Evolutionary conservation across 805 yeast species (phyloP).

Genomic region (Cyberlindnera petersonii): DNA sequence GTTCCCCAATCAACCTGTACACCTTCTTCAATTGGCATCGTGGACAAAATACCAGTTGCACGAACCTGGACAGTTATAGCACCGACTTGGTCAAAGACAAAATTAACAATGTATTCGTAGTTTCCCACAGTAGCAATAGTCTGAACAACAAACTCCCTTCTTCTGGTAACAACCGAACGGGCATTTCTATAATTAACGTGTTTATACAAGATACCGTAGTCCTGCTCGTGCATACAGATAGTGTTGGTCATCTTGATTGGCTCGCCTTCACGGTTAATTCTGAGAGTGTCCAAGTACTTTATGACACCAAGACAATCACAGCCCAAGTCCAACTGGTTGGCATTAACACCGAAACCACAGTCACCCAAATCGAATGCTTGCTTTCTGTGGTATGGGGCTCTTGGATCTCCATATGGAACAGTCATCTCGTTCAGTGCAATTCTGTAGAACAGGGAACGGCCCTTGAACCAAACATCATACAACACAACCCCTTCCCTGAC

Average conservation of each 20-base stretch:
- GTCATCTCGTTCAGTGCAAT: constrained; percentile 78
- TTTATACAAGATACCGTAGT: constrained; percentile 70
- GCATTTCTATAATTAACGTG: constrained; percentile 77
- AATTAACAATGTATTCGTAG: constrained; percentile 73
- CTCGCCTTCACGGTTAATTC: constrained; percentile 55
- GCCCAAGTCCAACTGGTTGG: constrained; percentile 65
- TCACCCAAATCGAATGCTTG: constrained; percentile 87
- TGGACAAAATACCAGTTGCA: constrained; percentile 83
- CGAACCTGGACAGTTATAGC: constrained; percentile 73
- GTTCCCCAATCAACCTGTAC: constrained; percentile 67
- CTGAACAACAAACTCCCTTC: constrained; percentile 75
- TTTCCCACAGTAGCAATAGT: constrained; percentile 82
- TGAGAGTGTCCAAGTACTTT: constrained; percentile 63
- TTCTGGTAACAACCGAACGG: constrained; percentile 62
- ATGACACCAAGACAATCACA: constrained; percentile 83
- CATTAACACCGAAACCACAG: constrained; percentile 74
- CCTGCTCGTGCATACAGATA: constrained; percentile 78
- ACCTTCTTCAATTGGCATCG: constrained; percentile 75
- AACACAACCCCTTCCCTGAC: constrained; percentile 78
- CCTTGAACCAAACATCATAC: constrained; percentile 70
- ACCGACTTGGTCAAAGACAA: constrained; percentile 74
- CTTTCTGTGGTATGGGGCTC: constrained; percentile 80
- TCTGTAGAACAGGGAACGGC: constrained; percentile 72
- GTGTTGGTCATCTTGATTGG: constrained; percentile 63
- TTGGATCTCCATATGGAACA: constrained; percentile 83